A percentile compares a stretch with the other conserved stretches of the same genome.
Evolutionary conservation across 2,329 filamentous ascomycete genomes (phyloP).

Genomic region (Magnaporthiopsis incrustans): DNA sequence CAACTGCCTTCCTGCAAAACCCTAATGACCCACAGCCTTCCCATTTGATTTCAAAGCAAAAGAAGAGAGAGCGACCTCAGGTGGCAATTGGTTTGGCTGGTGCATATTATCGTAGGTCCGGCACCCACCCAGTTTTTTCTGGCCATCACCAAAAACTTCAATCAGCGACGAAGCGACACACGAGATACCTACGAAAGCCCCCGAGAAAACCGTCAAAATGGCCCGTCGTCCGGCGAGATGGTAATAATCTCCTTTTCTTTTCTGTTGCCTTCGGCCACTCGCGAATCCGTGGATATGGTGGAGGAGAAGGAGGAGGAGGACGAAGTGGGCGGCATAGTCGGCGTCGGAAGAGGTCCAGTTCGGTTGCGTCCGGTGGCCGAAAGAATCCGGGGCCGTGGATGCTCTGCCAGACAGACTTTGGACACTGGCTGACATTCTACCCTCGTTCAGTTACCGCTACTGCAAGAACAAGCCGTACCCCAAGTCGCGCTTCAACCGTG

Average conservation of each 20-base stretch:
- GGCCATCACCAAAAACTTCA: slow-evolving; percentile 15
- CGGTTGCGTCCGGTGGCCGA: too few species aligned
- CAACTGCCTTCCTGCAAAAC: background rate
- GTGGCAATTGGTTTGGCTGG: background rate
- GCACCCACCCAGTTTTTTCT: slow-evolving; percentile 26
- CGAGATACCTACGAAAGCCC: background rate
- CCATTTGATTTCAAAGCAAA: background rate
- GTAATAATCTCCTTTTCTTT: background rate
- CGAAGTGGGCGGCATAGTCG: too few species aligned
- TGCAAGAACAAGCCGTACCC: slow-evolving; percentile 99
- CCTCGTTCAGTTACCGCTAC: slow-evolving; percentile 97
- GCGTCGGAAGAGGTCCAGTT: background rate
- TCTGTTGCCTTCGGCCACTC: background rate
- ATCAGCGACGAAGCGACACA: background rate
- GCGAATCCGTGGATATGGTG: background rate
- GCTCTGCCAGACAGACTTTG: background rate
- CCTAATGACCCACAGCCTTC: slow-evolving; percentile 1
- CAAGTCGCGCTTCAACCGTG: slow-evolving; percentile 99
- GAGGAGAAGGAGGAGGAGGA: background rate
- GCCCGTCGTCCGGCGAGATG: slow-evolving; percentile 69
- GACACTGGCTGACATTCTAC: background rate
- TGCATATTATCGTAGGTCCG: slow-evolving; percentile 12
- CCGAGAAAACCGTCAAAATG: slow-evolving; percentile 73
- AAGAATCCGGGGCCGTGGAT: too few species aligned
- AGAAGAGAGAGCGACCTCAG: background rate